Conservation (phyloP, 2,329 filamentous ascomycete species). For the Didymella keratinophila region DNA sequence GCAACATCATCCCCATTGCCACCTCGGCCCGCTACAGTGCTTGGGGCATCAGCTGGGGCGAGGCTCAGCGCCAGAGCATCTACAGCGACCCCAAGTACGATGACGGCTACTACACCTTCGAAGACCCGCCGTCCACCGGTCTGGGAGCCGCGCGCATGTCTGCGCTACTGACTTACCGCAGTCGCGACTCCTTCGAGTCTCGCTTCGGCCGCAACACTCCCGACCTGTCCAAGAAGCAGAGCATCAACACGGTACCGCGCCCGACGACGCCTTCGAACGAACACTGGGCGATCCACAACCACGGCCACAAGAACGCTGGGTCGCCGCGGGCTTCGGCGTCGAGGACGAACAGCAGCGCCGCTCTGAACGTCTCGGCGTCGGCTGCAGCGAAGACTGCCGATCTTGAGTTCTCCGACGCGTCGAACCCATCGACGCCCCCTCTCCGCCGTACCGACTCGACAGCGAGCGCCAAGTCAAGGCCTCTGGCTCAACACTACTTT, state of each 20-base stretch:
- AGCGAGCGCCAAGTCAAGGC: slow-evolving; percentile 47
- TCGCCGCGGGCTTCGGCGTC: slow-evolving; percentile 52
- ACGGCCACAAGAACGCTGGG: slow-evolving; percentile 58
- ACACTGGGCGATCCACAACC: slow-evolving; percentile 62
- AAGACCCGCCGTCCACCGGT: slow-evolving; percentile 85
- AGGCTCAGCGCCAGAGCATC: slow-evolving; percentile 89
- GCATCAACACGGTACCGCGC: slow-evolving; percentile 74
- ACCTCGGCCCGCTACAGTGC: slow-evolving; percentile 86
- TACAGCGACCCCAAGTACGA: slow-evolving; percentile 99
- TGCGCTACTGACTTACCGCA: slow-evolving; percentile 92
- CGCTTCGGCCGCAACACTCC: slow-evolving; percentile 93
- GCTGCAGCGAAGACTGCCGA: slow-evolving; percentile 45
- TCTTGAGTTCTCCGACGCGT: slow-evolving; percentile 57
- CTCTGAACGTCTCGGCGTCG: slow-evolving; percentile 31
- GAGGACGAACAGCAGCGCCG: slow-evolving; percentile 45
- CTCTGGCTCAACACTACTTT: slow-evolving; percentile 76
- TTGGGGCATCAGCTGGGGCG: slow-evolving; percentile 91
- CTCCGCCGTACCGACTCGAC: slow-evolving; percentile 25
- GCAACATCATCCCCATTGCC: slow-evolving; percentile 81
- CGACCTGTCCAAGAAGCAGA: slow-evolving; percentile 82
- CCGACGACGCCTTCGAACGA: slow-evolving; percentile 53
- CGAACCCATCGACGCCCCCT: slow-evolving; percentile 43
- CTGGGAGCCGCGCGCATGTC: slow-evolving; percentile 96
- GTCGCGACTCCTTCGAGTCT: slow-evolving; percentile 94
- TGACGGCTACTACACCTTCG: slow-evolving; percentile 90